Base-by-base conservation (phyloP, 1,139 yeast species). In the Taphrina confusa region DNA sequence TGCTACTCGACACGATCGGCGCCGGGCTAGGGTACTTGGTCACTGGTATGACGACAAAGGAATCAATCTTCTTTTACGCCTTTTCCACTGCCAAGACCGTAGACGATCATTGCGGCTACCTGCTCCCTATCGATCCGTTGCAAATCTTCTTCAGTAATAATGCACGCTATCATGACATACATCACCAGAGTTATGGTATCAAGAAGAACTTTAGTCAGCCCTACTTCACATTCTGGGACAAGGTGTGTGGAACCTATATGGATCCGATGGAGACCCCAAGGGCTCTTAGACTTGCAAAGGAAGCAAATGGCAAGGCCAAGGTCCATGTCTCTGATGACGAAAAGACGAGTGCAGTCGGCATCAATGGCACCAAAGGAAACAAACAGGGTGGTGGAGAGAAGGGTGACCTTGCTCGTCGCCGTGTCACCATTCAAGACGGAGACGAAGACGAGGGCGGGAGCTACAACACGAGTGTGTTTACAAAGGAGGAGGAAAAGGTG, bases 71-170 rank as follows among this genome's bases (percentile, higher is more conserved):
- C 20, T 76, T 92, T 63, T 92, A 79, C 74, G 84, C 92, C 2
- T 88, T 92, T 72, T 87, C 96, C 14, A 92, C 98, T 4, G 74
- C 92, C 80, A 92, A 92, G 74, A 92, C 98, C 0, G 96, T 61
- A 23, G 98, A 92, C 72, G 98, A 92, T 73, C 98, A 92, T 73
- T 92, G 97, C 73, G 98, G 98, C 18, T 92, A 91, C 73, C 83
- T 90, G 50, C 76, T 92, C 62, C 98, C 97, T 16, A 87, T 76
- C 72, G 98, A 92, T 72, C 83, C 91, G 33, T 87, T 92, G 77
- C 98, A 92, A 75, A 71, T 82, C 44, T 62, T 91, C 14, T 92
- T 92, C 79, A 97, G 97, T 64, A 92, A 92, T 75, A 91, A 92
- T 70, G 88, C 97, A 11, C 86, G 90, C 39, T 92, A 90, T 73